Evolutionary conservation across 805 yeast species (phyloP), one percentile per base, ranked within the genome.

Genomic region (Yamadazyma kitorensis): DNA sequence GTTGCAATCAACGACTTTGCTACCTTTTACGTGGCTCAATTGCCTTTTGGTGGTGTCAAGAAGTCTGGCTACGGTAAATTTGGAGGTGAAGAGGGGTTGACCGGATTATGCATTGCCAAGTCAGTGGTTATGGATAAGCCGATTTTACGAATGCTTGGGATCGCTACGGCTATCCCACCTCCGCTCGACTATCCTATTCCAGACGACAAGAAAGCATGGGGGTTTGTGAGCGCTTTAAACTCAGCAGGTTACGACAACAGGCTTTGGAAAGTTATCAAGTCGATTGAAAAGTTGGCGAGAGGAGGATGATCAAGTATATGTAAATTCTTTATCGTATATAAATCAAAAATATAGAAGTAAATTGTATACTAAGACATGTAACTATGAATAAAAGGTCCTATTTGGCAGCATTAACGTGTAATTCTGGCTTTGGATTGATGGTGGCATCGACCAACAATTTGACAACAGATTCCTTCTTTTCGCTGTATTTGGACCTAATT

Each of bases 1-100:
- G 95, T 93, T 29, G 96, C 98, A 6, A 86, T 93, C 42, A 93
- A 93, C 58, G 99, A 93, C 64, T 93, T 93, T 68, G 99, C 98
- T 6, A 91, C 98, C 0, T 93, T 80, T 54, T 87, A 89, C 52
- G 86, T 93, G 22, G 89, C 96, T 47, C 98, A 93, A 61, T 70
- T 93, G 47, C 99, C 99, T 20, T 93, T 93, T 62, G 99, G 99
- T 35, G 99, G 99, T 19, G 76, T 76, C 17, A 81, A 81, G 47
- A 93, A 88, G 29, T 84, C 95, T 5, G 99, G 99, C 0, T 93
- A 88, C 54, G 98, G 98, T 37, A 91, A 91, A 56, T 93, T 93
- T 65, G 96, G 96, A 15, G 99, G 99, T 29, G 95, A 83, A 55
- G 99, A 93, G 68, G 99, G 99, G 2, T 69, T 93, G 27, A 76